Percentiles rank a stretch among this genome's conserved stretches.
phyloP scores from a whole-genome alignment of 2,329 filamentous ascomycete species.

The Exophiala xenobiotica region DNA sequence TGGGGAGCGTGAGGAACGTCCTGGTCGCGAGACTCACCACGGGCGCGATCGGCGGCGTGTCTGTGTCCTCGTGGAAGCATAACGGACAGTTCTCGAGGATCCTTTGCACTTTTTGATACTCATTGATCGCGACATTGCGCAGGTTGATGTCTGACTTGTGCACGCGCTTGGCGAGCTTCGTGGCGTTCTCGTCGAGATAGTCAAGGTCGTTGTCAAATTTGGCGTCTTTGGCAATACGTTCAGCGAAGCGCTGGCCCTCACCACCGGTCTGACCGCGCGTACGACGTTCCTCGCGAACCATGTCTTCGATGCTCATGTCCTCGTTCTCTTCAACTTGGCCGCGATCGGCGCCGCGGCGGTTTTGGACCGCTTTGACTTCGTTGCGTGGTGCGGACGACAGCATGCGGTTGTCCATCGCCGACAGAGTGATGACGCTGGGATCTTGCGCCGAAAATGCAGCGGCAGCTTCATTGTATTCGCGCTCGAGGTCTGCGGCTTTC shows the following conservation, averaged over 20 bases:
- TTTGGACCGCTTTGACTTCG: constrained; percentile 77
- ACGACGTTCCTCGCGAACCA: constrained; percentile 90
- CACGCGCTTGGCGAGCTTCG: constrained; percentile 80
- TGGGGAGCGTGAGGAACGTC: constrained; percentile 83
- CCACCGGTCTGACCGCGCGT: constrained; percentile 75
- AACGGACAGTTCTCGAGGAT: constrained; percentile 85
- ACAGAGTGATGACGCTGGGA: constrained; percentile 73
- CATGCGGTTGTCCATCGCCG: constrained; percentile 85
- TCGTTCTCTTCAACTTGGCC: constrained; percentile 87
- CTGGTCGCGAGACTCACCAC: constrained; percentile 82
- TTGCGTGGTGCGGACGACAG: constrained; percentile 71
- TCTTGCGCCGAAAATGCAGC: constrained; percentile 61
- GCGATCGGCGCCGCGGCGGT: constrained; percentile 77
- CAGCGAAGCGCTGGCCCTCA: constrained; percentile 78
- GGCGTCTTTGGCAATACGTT: constrained; percentile 88
- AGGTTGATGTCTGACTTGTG: constrained; percentile 86
- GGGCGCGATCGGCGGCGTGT: constrained; percentile 75
- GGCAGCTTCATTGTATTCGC: constrained; percentile 76
- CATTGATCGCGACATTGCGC: constrained; percentile 79
- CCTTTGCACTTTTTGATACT: constrained; percentile 85
- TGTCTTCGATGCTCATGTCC: constrained; percentile 94
- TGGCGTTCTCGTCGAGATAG: constrained; percentile 96
- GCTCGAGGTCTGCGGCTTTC: constrained; percentile 73
- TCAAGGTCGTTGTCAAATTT: constrained; percentile 92
- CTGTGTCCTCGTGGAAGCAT: constrained; percentile 85